Conservation (phyloP, 352 stramenopile genomes). For the Globisporangium viniferum region DNA sequence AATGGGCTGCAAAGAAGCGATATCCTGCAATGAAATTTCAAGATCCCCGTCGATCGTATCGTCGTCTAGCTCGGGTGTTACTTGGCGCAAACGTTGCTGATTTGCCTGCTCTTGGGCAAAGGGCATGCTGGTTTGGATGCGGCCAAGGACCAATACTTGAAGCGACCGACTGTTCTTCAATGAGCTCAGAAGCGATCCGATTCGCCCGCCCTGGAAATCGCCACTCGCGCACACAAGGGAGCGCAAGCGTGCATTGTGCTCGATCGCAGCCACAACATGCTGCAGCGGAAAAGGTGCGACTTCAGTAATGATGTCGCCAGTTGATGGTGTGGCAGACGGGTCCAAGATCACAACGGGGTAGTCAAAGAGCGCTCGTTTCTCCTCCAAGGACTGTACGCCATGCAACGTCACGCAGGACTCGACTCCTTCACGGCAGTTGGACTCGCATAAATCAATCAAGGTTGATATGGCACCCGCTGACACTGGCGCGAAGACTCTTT, state of each 20-base stretch:
- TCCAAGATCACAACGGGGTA: conserved; percentile 37
- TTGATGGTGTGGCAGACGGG: neutral
- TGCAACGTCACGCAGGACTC: conserved; percentile 28
- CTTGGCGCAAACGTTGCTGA: neutral
- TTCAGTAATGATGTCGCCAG: neutral
- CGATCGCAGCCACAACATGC: conserved; percentile 42
- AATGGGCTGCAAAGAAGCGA: neutral
- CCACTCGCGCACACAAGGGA: conserved; percentile 35
- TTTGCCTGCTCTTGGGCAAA: neutral
- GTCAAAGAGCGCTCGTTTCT: conserved; percentile 54
- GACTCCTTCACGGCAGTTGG: conserved; percentile 19
- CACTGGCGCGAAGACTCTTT: conserved; percentile 19
- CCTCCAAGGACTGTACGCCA: conserved; percentile 24
- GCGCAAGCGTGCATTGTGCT: conserved; percentile 41
- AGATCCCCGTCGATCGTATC: neutral
- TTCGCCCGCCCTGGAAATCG: conserved; percentile 26
- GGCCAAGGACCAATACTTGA: conserved; percentile 38
- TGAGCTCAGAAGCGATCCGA: conserved; percentile 32
- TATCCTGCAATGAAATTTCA: neutral
- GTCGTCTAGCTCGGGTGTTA: conserved; percentile 16
- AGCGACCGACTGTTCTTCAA: conserved; percentile 44
- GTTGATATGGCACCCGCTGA: conserved; percentile 28
- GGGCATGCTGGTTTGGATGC: conserved; percentile 15
- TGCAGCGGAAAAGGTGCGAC: conserved; percentile 16
- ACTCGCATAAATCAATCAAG: conserved; percentile 28